Evolutionary conservation across 164 flowering plant genomes (phyloP).

Genomic region (Vitis rupestris): DNA sequence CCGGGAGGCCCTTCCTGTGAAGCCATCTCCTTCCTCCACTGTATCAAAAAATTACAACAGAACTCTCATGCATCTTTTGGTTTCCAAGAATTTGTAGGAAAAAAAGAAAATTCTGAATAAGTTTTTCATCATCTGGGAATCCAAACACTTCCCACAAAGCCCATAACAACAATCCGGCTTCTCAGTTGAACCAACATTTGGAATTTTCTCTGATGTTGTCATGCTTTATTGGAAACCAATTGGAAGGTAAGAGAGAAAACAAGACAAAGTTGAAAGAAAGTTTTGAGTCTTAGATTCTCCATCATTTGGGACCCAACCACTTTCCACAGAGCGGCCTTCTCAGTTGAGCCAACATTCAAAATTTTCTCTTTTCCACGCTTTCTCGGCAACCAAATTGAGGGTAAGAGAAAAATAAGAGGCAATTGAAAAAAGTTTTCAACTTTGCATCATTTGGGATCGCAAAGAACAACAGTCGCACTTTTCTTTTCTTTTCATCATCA

Average conservation of each 20-base stretch:
- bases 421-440: no score
- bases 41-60: slow-evolving; percentile 3
- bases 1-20: slow-evolving; percentile 58
- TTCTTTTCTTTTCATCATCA: no score
- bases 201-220: no score
- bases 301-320: no score
- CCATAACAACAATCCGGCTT: background rate
- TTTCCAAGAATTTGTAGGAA: background rate
- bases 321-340: no score
- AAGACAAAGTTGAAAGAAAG: no score
- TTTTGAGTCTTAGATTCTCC: no score
- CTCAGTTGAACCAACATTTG: background rate
- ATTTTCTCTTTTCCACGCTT: background rate
- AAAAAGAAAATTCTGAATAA: background rate
- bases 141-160: background rate
- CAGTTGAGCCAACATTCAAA: background rate
- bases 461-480: no score
- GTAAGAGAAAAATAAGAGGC: background rate
- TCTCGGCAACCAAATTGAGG: background rate
- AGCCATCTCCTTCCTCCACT: slow-evolving; percentile 64
- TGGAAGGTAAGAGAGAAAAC: no score
- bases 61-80: background rate
- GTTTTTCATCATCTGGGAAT: background rate
- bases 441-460: no score
- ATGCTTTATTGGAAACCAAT: no score